A percentile compares a stretch with the other conserved stretches of the same genome.
Conservation (phyloP, 2,329 filamentous ascomycete genomes). For the Colletotrichum sp. region DNA sequence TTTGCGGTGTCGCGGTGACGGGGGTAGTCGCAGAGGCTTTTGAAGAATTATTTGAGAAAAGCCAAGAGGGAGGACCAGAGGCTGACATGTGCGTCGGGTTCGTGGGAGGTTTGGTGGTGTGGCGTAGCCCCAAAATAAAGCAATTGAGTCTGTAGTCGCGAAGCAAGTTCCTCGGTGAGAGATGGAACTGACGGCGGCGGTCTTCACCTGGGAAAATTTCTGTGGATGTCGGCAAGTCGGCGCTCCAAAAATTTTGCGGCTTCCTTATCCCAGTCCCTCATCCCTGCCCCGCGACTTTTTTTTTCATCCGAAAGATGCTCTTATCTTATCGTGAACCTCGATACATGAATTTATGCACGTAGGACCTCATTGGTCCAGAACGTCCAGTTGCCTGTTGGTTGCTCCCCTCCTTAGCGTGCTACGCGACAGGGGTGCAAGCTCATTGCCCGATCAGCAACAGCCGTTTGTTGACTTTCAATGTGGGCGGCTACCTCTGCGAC, state of each 20-base stretch:
- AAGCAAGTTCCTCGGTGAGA: conserved; percentile 5
- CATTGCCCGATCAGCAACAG: conserved; percentile 19
- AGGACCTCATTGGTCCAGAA: neutral
- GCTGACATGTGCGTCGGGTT: conserved; percentile 35
- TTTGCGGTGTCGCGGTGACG: conserved; percentile 11
- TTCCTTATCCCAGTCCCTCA: neutral
- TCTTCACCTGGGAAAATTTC: conserved; percentile 21
- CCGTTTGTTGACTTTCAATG: conserved; percentile 22
- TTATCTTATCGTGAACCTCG: conserved; percentile 5
- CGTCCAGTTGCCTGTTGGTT: neutral
- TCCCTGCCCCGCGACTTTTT: conserved; percentile 15
- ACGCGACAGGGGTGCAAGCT: conserved; percentile 15
- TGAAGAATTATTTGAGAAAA: conserved; percentile 46
- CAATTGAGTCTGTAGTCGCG: neutral
- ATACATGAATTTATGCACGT: neutral
- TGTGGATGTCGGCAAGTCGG: conserved; percentile 4
- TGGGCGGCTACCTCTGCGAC: neutral
- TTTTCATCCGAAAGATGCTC: neutral
- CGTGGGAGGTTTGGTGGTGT: neutral
- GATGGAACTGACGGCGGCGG: neutral
- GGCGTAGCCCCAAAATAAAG: neutral
- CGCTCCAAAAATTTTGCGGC: conserved; percentile 12
- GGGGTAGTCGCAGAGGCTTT: conserved; percentile 18
- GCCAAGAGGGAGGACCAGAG: conserved; percentile 42
- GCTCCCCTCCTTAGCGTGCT: neutral